Evolutionary conservation across 192 early-diverging fungal genomes (phyloP).

Genomic region (Gamsiella multidivaricata): DNA sequence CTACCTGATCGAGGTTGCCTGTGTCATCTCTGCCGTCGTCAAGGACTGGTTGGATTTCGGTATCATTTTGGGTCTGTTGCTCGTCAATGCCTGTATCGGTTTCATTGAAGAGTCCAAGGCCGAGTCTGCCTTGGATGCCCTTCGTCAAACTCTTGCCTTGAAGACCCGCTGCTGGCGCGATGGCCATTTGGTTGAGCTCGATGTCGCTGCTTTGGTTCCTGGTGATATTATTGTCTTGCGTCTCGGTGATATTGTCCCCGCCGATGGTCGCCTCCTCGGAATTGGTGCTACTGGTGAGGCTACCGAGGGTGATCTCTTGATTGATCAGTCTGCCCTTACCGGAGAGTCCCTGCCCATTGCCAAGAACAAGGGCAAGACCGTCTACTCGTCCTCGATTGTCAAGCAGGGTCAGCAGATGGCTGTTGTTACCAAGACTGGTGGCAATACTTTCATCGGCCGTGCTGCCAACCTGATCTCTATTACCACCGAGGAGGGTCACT

Average conservation of each 20-base stretch:
- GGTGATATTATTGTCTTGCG: conserved; percentile 93
- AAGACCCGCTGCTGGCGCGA: conserved; percentile 87
- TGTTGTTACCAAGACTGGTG: conserved; percentile 92
- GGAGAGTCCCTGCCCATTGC: conserved; percentile 93
- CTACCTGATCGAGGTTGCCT: conserved; percentile 90
- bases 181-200: conserved; percentile 76
- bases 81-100: conserved; percentile 93
- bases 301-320: conserved; percentile 80
- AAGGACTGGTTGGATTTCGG: conserved; percentile 80
- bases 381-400: conserved; percentile 93
- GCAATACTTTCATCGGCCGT: conserved; percentile 95
- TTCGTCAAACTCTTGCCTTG: conserved; percentile 93
- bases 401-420: conserved; percentile 96
- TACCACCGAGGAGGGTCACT: conserved; percentile 94
- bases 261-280: conserved; percentile 86
- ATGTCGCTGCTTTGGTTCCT: conserved; percentile 83
- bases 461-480: conserved; percentile 93
- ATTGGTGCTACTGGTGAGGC: conserved; percentile 81
- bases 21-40: conserved; percentile 81
- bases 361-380: conserved; percentile 84
- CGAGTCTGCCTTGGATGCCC: conserved; percentile 92
- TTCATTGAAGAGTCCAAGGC: conserved; percentile 95
- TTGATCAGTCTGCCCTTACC: conserved; percentile 94
- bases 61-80: conserved; percentile 80
- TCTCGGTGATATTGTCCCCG: conserved; percentile 95